A percentile compares a stretch with the other conserved stretches of the same genome.
These are phyloP conservation scores for Gossypium laxum DNA, from an alignment of 441 rosid genomes.

Conservation along the genomic window DNA sequence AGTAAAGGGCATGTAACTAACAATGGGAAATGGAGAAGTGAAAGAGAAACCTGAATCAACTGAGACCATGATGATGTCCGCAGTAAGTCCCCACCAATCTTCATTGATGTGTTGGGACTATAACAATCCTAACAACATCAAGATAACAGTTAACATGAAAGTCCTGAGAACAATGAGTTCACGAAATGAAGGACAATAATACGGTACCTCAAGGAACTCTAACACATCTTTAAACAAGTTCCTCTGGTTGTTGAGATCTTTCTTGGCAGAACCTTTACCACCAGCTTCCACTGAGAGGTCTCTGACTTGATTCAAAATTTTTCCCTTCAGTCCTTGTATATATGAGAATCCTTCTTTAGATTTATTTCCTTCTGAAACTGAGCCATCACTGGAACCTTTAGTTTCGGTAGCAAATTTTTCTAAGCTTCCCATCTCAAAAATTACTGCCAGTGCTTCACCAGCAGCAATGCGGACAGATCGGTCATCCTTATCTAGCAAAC, in stretches of 20 bases:
- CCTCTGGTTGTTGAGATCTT: conserved; percentile 75
- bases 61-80: conserved; percentile 63
- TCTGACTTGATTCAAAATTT: conserved; percentile 62
- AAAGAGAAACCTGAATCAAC: conserved; percentile 54
- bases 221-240: conserved; percentile 68
- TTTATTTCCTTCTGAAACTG: conserved; percentile 40
- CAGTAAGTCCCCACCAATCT: conserved; percentile 58
- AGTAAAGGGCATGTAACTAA: conserved; percentile 1
- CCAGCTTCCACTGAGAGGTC: conserved; percentile 77
- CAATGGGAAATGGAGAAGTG: background rate
- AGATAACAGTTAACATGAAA: background rate
- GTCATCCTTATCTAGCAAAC: conserved; percentile 73
- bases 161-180: background rate
- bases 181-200: background rate
- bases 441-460: conserved; percentile 79
- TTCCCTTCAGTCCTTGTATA: conserved; percentile 56
- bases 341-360: conserved; percentile 38
- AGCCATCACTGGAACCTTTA: conserved; percentile 33
- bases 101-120: conserved; percentile 51
- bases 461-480: conserved; percentile 85
- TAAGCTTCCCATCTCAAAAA: conserved; percentile 60
- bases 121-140: conserved; percentile 40
- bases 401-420: conserved; percentile 53
- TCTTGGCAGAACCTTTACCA: conserved; percentile 88
- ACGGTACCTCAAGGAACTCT: conserved; percentile 70